A percentile compares a stretch with the other conserved stretches of the same genome.
Conservation (phyloP, 306 rosid genomes). For the Dalbergia oliveri region DNA sequence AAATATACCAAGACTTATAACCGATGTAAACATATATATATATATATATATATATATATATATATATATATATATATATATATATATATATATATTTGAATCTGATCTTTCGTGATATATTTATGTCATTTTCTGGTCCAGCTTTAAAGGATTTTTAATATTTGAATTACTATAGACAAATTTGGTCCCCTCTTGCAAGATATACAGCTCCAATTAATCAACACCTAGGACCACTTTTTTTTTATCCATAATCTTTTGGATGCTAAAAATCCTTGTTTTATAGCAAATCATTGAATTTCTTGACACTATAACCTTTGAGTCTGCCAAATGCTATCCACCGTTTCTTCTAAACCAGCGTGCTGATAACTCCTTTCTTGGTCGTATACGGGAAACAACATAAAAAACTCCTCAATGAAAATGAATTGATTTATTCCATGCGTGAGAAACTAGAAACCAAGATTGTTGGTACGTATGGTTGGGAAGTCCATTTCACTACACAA, state of each 20-base stretch:
- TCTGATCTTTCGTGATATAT: too few species aligned
- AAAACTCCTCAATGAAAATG: background rate
- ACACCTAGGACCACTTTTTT: background rate
- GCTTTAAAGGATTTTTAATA: too few species aligned
- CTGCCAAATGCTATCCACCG: background rate
- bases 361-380: constrained; percentile 17
- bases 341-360: background rate
- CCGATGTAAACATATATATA: too few species aligned
- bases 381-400: background rate
- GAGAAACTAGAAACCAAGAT: background rate
- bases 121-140: background rate
- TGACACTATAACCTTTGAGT: background rate
- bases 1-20: too few species aligned
- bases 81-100: too few species aligned
- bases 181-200: background rate
- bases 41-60: too few species aligned
- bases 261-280: background rate
- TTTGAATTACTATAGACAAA: background rate
- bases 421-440: background rate
- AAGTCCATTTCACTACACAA: background rate
- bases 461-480: background rate
- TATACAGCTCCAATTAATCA: too few species aligned
- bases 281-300: constrained; percentile 9
- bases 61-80: too few species aligned
- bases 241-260: background rate